Percentiles rank a stretch among this genome's conserved stretches.
Conservation (phyloP, 129 eudicot species). For the Pulicaria dysenterica region DNA sequence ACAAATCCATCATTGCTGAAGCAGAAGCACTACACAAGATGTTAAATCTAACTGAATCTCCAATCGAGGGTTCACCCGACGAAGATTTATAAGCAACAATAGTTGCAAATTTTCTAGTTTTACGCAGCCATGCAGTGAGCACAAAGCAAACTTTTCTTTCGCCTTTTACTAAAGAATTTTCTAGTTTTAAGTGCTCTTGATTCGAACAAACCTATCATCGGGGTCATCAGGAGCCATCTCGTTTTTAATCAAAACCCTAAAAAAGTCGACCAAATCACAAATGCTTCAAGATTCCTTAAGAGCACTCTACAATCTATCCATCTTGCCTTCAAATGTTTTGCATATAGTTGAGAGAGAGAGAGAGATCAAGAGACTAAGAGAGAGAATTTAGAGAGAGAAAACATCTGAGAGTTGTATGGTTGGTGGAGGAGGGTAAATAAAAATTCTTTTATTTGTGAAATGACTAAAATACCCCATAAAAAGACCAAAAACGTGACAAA, state of each 20-base stretch:
- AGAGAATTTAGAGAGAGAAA: too few species aligned
- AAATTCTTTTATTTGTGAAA: too few species aligned
- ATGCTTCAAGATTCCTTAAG: slow-evolving; percentile 63
- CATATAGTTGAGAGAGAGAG: slow-evolving; percentile 51
- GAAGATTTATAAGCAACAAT: slow-evolving; percentile 51
- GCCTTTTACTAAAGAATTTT: too few species aligned
- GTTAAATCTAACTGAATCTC: slow-evolving; percentile 62
- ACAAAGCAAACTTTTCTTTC: too few species aligned
- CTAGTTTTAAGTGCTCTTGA: slow-evolving; percentile 85
- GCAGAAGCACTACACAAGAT: slow-evolving; percentile 86
- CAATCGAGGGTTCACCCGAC: slow-evolving; percentile 27
- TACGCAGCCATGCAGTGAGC: too few species aligned
- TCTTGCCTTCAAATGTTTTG: slow-evolving; percentile 50
- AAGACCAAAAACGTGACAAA: too few species aligned
- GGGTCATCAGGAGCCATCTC: slow-evolving; percentile 80
- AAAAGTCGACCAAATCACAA: slow-evolving; percentile 42
- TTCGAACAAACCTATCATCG: slow-evolving; percentile 68
- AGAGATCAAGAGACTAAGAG: too few species aligned
- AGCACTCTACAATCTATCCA: slow-evolving; percentile 75
- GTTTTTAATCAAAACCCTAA: slow-evolving; percentile 50
- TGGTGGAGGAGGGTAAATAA: too few species aligned
- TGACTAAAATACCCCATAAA: too few species aligned
- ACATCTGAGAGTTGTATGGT: too few species aligned
- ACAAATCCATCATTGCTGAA: slow-evolving; percentile 77
- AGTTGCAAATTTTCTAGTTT: too few species aligned